Conservation (phyloP, 208 protist species). For the Wallacemonas rigidus region DNA sequence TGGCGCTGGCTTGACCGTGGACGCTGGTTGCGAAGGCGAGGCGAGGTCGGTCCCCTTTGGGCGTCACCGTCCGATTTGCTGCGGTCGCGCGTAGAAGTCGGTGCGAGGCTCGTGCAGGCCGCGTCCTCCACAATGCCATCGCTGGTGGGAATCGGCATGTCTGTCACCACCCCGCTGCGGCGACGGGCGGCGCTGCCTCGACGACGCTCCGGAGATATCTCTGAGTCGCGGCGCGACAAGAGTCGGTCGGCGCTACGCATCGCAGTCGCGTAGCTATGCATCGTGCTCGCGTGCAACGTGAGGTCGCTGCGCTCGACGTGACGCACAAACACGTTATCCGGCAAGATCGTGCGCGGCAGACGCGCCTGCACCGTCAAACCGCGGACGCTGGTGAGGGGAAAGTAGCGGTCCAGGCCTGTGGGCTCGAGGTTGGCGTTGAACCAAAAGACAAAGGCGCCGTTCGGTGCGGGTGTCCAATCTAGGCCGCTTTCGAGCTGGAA, state of each 20-base stretch:
- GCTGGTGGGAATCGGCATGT: slow-evolving; percentile 25
- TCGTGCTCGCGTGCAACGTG: slow-evolving; percentile 17
- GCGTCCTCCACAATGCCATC: slow-evolving; percentile 20
- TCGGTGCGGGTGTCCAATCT: slow-evolving; percentile 45
- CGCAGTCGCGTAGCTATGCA: slow-evolving; percentile 3
- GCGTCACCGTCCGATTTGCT: slow-evolving; percentile 12
- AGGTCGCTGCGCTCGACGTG: slow-evolving; percentile 24
- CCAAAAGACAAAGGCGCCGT: slow-evolving; percentile 85
- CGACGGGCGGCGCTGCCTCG: slow-evolving; percentile 24
- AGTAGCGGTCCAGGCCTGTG: slow-evolving; percentile 77
- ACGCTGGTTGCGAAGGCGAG: slow-evolving; percentile 11
- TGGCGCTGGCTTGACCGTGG: slow-evolving; percentile 15
- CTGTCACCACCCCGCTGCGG: slow-evolving; percentile 21
- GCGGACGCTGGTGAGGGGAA: slow-evolving; percentile 55
- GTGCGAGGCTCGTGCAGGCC: slow-evolving; percentile 6
- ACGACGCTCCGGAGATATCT: slow-evolving; percentile 8
- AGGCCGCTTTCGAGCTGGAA: slow-evolving; percentile 54
- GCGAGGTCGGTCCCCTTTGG: not conserved
- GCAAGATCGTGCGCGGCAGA: slow-evolving; percentile 47
- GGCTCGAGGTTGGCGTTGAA: slow-evolving; percentile 64
- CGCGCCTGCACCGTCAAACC: slow-evolving; percentile 43
- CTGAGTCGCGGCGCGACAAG: slow-evolving; percentile 1
- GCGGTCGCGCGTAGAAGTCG: not conserved
- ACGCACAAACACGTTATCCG: slow-evolving; percentile 58
- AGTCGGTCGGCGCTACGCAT: not conserved